Percentiles rank a stretch among this genome's conserved stretches.
Evolutionary conservation across 306 rosid genomes (phyloP).

Genomic region (Corylus avellana): DNA sequence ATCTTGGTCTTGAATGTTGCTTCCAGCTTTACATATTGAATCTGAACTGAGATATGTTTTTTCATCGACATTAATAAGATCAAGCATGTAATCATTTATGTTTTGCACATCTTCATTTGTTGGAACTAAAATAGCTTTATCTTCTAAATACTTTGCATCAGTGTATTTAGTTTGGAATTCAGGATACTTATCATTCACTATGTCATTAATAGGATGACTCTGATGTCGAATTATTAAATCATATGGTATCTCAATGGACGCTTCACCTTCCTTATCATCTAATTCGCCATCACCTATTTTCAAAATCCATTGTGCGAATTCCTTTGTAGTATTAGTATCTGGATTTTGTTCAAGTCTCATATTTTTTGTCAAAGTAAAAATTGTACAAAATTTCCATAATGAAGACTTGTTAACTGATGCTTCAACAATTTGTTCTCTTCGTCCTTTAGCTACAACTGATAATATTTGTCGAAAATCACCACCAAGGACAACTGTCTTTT

Average conservation of each 20-base stretch:
- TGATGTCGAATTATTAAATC: not conserved
- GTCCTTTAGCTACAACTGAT: not conserved
- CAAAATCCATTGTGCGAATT: not conserved
- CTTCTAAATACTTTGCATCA: not conserved
- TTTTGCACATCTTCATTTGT: not conserved
- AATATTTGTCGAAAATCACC: slow-evolving; percentile 1
- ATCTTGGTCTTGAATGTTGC: not conserved
- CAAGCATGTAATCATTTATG: not conserved
- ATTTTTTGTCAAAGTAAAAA: not conserved
- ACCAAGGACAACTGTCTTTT: not conserved
- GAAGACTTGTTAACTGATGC: not conserved
- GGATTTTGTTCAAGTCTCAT: not conserved
- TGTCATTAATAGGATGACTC: not conserved
- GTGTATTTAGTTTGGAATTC: not conserved
- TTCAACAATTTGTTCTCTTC: not conserved
- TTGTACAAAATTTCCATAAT: not conserved
- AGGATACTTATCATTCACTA: not conserved
- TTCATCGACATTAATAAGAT: not conserved
- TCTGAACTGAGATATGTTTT: not conserved
- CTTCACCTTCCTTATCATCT: not conserved
- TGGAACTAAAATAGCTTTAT: not conserved
- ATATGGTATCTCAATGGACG: not conserved
- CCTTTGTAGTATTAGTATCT: too few relatives aligned
- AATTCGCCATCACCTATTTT: not conserved
- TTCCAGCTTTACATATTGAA: not conserved